phyloP scores from a whole-genome alignment of 495 filamentous ascomycete genomes.

The Xylaria flabelliformis region DNA sequence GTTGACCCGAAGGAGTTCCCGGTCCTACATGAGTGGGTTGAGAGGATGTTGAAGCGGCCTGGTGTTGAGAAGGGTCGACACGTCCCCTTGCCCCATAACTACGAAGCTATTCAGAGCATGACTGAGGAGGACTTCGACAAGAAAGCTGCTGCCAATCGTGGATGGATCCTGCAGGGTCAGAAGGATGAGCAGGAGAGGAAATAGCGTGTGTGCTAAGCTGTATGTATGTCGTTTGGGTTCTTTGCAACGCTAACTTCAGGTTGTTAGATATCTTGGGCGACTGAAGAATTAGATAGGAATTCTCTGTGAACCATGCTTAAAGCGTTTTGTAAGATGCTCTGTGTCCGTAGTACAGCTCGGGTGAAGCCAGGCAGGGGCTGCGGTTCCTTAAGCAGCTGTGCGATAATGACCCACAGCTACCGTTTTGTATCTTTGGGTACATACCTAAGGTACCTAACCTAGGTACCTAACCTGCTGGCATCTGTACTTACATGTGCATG shows the following conservation, averaged over 20 bases:
- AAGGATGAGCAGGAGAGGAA: slow-evolving; percentile 53
- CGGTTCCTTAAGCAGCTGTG: background rate
- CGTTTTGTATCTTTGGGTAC: too few relatives aligned
- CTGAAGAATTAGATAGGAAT: too few relatives aligned
- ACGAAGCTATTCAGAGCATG: slow-evolving; percentile 55
- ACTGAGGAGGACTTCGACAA: slow-evolving; percentile 59
- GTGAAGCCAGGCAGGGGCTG: background rate
- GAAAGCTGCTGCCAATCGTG: slow-evolving; percentile 50
- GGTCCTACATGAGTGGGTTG: slow-evolving; percentile 67
- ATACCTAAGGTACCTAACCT: too few relatives aligned
- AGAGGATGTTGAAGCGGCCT: slow-evolving; percentile 66
- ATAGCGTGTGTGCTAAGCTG: background rate
- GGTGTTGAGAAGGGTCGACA: slow-evolving; percentile 79
- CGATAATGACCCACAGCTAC: too few relatives aligned
- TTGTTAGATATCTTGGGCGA: background rate
- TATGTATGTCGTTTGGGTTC: background rate
- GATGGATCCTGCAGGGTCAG: slow-evolving; percentile 72
- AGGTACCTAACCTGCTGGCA: too few relatives aligned
- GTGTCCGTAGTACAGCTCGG: background rate
- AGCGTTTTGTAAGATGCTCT: background rate
- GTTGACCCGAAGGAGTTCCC: slow-evolving; percentile 82
- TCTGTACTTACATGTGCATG: background rate
- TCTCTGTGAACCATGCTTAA: background rate
- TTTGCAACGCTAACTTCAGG: background rate
- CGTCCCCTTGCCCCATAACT: slow-evolving; percentile 73